Evolutionary conservation across 768 basidiomycete genomes (phyloP), one percentile per base, ranked within the genome.

Genomic region (Lactarius tabidus): DNA sequence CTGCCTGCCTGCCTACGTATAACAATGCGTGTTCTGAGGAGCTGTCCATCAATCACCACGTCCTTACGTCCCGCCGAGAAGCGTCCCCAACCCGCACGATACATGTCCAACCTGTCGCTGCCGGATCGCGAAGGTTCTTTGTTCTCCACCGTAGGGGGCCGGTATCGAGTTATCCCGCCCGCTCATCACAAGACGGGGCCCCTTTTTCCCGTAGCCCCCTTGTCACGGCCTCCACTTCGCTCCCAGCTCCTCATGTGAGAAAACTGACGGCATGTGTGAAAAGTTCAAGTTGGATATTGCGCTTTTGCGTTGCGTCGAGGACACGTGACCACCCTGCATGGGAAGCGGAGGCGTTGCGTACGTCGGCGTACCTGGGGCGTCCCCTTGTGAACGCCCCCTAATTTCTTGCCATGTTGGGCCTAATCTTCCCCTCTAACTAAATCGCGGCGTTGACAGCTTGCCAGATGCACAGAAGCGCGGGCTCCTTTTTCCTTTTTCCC

Each of bases 351-450:
- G 28, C 9, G 20, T 58, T n/a, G n/a, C n/a, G n/a, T n/a, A n/a
- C n/a, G n/a, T n/a, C n/a, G n/a, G 26, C 28, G 62, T 53, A 20
- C 57, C 51, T 59, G 56, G 38, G 7, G 28, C 33, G 36, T 23
- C 14, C n/a, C 57, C 36, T 64, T 35, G 53, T 60, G 63, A 35
- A 43, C 58, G 38, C 59, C 64, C 45, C 64, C 59, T 59, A 59
- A 53, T 29, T 41, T 36, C 26, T 35, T 59, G 63, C 57, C 52
- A 9, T 59, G 41, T 54, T 59, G 5, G 39, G 52, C 39, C 48
- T 26, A 51, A 26, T 26, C 48, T 51, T 2, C 26, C 48, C 48
- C 48, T 51, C 23, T 51, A 51, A 51, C 48, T 51, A 28, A 26
- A 26, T 51, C 23, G 48, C 48, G 48, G 23, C 26, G 8, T 54